A percentile compares a stretch with the other conserved stretches of the same genome.
These are phyloP conservation scores for Cytospora chrysosperma DNA, from an alignment of 2,329 filamentous ascomycete genomes.

Conservation along the genomic window DNA sequence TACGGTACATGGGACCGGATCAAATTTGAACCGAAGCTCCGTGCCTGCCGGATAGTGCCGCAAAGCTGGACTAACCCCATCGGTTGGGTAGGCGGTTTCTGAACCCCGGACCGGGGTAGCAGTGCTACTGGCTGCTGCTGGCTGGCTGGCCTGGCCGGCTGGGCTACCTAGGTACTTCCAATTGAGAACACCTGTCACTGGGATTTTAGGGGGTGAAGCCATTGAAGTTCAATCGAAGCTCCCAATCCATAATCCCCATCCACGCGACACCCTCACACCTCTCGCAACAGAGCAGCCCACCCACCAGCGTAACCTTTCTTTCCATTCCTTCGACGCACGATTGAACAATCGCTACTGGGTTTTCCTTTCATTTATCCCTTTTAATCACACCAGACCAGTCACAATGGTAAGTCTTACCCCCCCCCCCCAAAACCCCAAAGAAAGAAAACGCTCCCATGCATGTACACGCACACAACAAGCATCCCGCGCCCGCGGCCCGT, in stretches of 20 bases:
- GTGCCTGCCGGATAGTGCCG: background rate
- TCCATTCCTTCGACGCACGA: conserved; percentile 14
- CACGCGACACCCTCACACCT: conserved; percentile 7
- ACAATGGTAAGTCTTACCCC: conserved; percentile 28
- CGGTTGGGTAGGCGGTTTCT: background rate
- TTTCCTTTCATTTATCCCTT: conserved; percentile 8
- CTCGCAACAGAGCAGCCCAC: conserved; percentile 1
- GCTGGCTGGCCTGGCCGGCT: background rate
- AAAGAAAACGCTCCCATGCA: too few relatives aligned
- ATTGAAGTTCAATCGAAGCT: background rate
- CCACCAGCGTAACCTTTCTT: background rate
- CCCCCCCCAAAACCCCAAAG: too few relatives aligned
- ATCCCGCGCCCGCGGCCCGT: conserved; percentile 7
- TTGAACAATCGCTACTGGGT: background rate
- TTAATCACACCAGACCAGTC: conserved; percentile 8
- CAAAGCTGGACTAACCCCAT: background rate
- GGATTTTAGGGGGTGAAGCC: conserved; percentile 7
- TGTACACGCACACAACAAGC: background rate
- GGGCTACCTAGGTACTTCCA: too few relatives aligned
- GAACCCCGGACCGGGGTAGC: background rate
- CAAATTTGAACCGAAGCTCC: conserved; percentile 9
- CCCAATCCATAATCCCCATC: conserved; percentile 1
- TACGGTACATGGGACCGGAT: conserved; percentile 5
- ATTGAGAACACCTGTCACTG: conserved; percentile 21
- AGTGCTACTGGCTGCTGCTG: background rate